phyloP scores from a whole-genome alignment of 768 basidiomycete genomes.

The Tulasnella sp. region DNA sequence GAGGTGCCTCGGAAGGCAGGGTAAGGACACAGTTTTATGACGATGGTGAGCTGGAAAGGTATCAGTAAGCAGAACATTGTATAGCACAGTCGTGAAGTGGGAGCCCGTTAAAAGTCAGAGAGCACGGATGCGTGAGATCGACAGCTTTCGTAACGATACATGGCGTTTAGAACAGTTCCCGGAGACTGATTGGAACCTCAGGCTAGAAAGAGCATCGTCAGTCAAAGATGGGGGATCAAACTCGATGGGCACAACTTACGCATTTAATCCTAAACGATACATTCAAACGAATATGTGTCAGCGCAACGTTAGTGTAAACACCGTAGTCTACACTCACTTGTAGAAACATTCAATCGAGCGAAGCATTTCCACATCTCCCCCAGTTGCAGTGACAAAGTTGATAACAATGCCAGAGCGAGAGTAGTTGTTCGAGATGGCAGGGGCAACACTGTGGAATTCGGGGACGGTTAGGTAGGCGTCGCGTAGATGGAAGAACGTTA shows the following conservation, averaged over 20 bases:
- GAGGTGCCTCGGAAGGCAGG: constrained; percentile 46
- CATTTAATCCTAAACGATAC: constrained; percentile 73
- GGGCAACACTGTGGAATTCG: constrained; percentile 64
- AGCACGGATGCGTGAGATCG: constrained; percentile 33
- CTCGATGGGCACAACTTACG: constrained; percentile 52
- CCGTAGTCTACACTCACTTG: constrained; percentile 59
- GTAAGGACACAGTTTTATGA: constrained; percentile 63
- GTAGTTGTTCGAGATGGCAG: constrained; percentile 83
- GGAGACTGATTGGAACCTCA: constrained; percentile 88
- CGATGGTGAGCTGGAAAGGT: constrained; percentile 30
- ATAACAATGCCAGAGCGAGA: constrained; percentile 89
- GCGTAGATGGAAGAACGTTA: constrained; percentile 37
- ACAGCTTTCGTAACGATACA: constrained; percentile 38
- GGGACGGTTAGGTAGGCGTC: constrained; percentile 8
- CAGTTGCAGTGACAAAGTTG: constrained; percentile 96
- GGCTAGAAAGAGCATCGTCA: constrained; percentile 55
- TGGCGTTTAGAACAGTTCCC: constrained; percentile 74
- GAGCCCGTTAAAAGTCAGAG: constrained; percentile 14
- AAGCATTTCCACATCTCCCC: constrained; percentile 98
- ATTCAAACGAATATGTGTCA: constrained; percentile 7
- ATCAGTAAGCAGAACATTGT: constrained; percentile 27
- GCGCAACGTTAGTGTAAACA: background rate
- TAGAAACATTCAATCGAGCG: constrained; percentile 99
- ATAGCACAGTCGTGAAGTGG: constrained; percentile 30
- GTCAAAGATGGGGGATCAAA: constrained; percentile 38